Conservation (phyloP, 495 filamentous ascomycete species). For the Talaromyces ruber region DNA sequence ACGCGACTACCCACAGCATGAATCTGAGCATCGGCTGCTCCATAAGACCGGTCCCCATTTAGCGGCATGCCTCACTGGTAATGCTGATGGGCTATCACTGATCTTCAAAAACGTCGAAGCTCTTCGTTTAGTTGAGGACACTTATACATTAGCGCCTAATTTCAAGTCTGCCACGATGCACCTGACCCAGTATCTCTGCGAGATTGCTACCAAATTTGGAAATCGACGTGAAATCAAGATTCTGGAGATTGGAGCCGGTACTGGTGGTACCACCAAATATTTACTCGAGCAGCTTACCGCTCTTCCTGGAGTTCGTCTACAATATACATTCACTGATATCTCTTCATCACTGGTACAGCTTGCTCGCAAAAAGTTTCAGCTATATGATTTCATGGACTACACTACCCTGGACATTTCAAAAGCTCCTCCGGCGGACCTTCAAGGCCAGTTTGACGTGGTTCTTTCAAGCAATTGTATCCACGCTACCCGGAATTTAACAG, state of each 20-base stretch:
- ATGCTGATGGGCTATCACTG: conserved; percentile 19
- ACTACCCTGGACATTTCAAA: conserved; percentile 29
- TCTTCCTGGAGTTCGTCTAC: conserved; percentile 16
- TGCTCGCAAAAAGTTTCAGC: conserved; percentile 22
- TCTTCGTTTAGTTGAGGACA: conserved; percentile 16
- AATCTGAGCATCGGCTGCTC: conserved; percentile 18
- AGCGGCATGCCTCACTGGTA: conserved; percentile 23
- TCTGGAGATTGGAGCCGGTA: no score
- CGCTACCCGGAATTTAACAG: conserved; percentile 27
- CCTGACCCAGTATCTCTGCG: conserved; percentile 5
- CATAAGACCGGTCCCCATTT: conserved; percentile 18
- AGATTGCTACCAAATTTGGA: conserved; percentile 27
- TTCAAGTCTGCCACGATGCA: not conserved
- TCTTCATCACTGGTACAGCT: conserved; percentile 27
- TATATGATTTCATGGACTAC: conserved; percentile 23
- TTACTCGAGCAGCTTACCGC: conserved; percentile 15
- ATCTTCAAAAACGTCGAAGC: conserved; percentile 20
- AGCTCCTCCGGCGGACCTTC: conserved; percentile 14
- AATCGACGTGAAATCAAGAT: conserved; percentile 32
- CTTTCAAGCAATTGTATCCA: conserved; percentile 41
- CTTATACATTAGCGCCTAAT: conserved; percentile 24
- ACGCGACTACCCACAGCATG: conserved; percentile 12
- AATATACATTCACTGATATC: conserved; percentile 42
- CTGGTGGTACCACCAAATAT: conserved; percentile 30
- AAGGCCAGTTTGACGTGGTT: conserved; percentile 24